Evolutionary conservation across 202 grass and related monocot genomes (phyloP).

Genomic region (Eragrostis tef): DNA sequence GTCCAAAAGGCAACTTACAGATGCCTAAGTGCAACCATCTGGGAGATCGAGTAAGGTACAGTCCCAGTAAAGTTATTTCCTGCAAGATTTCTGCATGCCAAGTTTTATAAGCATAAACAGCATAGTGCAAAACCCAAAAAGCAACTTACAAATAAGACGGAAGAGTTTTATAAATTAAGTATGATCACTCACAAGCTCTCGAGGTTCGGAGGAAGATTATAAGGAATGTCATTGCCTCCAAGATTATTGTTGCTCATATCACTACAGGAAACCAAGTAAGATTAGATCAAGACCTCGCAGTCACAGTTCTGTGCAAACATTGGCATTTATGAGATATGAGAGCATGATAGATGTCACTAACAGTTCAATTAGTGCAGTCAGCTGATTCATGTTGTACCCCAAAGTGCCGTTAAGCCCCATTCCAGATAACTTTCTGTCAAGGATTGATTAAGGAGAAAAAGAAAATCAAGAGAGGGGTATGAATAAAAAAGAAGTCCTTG

Average conservation of each 20-base stretch:
- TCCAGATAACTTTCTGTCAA: conserved; percentile 69
- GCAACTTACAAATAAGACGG: neutral
- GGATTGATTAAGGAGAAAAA: conserved; percentile 25
- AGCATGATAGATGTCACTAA: conserved; percentile 51
- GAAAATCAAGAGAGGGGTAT: conserved; percentile 13
- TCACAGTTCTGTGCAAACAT: conserved; percentile 4
- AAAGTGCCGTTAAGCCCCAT: conserved; percentile 71
- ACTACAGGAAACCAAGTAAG: conserved; percentile 52
- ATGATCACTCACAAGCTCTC: conserved; percentile 64
- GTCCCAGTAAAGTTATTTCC: conserved; percentile 76
- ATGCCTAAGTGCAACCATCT: conserved; percentile 65
- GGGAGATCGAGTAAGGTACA: conserved; percentile 81
- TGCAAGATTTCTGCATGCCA: conserved; percentile 76
- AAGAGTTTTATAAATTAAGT: neutral
- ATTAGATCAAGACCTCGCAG: conserved; percentile 34
- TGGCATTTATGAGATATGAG: neutral
- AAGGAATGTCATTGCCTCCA: conserved; percentile 74
- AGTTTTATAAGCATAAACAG: neutral
- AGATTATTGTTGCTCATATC: conserved; percentile 84
- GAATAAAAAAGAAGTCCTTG: conserved; percentile 7
- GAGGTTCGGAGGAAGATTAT: conserved; percentile 93
- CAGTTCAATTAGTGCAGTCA: conserved; percentile 71
- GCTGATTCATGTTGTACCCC: conserved; percentile 74
- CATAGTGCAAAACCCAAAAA: too few species aligned
- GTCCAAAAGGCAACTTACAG: conserved; percentile 59